A percentile compares a stretch with the other conserved stretches of the same genome.
Evolutionary conservation across 192 early-diverging fungal genomes (phyloP).

Genomic region (Coemansia sp.): DNA sequence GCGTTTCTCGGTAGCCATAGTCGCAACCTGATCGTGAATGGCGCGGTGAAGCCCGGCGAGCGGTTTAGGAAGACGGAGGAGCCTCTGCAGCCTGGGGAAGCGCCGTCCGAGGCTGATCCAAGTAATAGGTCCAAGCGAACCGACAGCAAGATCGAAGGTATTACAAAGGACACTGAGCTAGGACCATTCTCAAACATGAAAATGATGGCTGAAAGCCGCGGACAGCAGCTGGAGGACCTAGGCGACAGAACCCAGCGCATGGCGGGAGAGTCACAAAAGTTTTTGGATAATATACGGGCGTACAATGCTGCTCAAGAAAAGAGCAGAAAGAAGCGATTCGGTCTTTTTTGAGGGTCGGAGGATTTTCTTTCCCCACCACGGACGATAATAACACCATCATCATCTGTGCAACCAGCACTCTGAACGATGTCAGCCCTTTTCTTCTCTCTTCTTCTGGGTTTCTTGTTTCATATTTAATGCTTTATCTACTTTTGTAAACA

Average conservation of each 20-base stretch:
- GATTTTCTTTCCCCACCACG: too few species aligned
- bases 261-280: slow-evolving; percentile 25
- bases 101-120: not conserved
- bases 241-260: slow-evolving; percentile 22
- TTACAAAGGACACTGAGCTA: slow-evolving; percentile 9
- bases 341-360: slow-evolving; percentile 11
- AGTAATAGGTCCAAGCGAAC: not conserved
- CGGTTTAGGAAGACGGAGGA: slow-evolving; percentile 9
- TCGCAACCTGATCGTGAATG: slow-evolving; percentile 30
- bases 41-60: slow-evolving; percentile 27
- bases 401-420: too few species aligned
- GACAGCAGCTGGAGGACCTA: slow-evolving; percentile 33
- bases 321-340: slow-evolving; percentile 33
- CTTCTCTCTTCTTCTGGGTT: too few species aligned
- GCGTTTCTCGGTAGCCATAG: slow-evolving; percentile 33
- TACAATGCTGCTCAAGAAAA: slow-evolving; percentile 48
- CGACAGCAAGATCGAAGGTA: slow-evolving; percentile 16
- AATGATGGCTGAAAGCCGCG: slow-evolving; percentile 44
- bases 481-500: too few species aligned
- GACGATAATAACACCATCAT: too few species aligned
- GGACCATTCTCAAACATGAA: slow-evolving; percentile 14
- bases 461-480: too few species aligned
- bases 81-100: not conserved
- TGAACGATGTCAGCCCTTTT: too few species aligned
- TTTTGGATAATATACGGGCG: slow-evolving; percentile 38